Base-by-base conservation (phyloP, 2,329 filamentous ascomycete genomes). In the Xylariaceae sp. region DNA sequence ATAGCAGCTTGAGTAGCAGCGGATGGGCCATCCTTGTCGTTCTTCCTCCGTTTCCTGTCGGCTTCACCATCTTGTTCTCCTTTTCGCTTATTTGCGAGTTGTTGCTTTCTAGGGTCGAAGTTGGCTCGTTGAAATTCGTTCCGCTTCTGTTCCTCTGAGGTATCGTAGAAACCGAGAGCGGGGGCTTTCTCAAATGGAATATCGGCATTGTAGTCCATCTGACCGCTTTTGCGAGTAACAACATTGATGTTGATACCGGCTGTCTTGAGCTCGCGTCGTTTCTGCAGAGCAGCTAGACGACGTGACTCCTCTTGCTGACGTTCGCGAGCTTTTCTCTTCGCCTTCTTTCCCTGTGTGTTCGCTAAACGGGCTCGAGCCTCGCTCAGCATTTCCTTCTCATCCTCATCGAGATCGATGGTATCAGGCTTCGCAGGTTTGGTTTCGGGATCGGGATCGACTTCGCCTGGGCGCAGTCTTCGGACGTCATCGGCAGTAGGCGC, bases 151-250 rank as follows among this genome's bases (percentile, higher is more conserved):
- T 99, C 94, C 11, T 97, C 92, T 2, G 80, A 80, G 0, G 94
- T 99, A 72, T 99, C 93, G 76, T 93, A 96, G 73, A 99, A 99
- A 10, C 94, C 94, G 18, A 87, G 79, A 0, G 89, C 88, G 0
- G 94, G 88, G 64, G 90, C 89, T 75, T 94, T 97, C 74, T 99
- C 94, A 66, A 99, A 97, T 0, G 94, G 94, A 65, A 99, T 96
- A 68, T 99, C 94, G 68, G 94, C 94, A 75, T 99, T 99, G 79
- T 99, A 99, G 75, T 99, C 94, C 91, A 99, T 99, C 78, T 97
- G 88, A 0, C 94, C 94, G 79, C 91, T 87, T 79, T 97, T 97
- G 62, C 89, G 86, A 11, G 89, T 94, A 2, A 87, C 86, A 59
- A 97, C 87, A 76, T 97, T 99, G 78, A 97, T 92, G 74, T 99